Evolutionary conservation across 2,329 filamentous ascomycete genomes (phyloP).

Genomic region (Diaporthe capsici): DNA sequence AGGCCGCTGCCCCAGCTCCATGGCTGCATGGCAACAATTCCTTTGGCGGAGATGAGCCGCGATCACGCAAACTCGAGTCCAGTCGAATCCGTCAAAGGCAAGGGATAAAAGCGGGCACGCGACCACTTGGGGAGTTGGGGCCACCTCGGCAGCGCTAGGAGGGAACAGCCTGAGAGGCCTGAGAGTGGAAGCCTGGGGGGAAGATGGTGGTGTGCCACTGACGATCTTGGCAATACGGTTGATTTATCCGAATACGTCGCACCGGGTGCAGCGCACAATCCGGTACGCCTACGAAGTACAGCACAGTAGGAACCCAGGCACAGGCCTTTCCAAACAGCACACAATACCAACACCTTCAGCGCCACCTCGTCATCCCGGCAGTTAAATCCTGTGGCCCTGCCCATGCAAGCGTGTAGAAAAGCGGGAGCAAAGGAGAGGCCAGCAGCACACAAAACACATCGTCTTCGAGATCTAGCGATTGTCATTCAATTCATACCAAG

Average conservation of each 20-base stretch:
- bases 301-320: background rate
- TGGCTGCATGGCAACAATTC: background rate
- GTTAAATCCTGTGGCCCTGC: background rate
- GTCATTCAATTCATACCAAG: background rate
- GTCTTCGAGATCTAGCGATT: too few relatives aligned
- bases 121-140: background rate
- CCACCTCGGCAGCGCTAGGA: constrained; percentile 20
- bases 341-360: background rate
- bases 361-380: constrained; percentile 5
- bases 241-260: background rate
- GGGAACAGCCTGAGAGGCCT: background rate
- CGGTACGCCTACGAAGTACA: background rate
- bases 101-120: constrained; percentile 27
- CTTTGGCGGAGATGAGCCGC: constrained; percentile 24
- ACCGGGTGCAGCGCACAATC: background rate
- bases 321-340: background rate
- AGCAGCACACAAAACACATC: background rate
- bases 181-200: constrained; percentile 11
- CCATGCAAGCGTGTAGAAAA: background rate
- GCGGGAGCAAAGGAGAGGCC: background rate
- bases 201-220: background rate
- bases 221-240: background rate
- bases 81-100: constrained; percentile 3
- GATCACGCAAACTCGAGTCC: constrained; percentile 19
- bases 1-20: background rate